Conservation (phyloP, 2,329 filamentous ascomycete genomes). For the Cladosporium velox region DNA sequence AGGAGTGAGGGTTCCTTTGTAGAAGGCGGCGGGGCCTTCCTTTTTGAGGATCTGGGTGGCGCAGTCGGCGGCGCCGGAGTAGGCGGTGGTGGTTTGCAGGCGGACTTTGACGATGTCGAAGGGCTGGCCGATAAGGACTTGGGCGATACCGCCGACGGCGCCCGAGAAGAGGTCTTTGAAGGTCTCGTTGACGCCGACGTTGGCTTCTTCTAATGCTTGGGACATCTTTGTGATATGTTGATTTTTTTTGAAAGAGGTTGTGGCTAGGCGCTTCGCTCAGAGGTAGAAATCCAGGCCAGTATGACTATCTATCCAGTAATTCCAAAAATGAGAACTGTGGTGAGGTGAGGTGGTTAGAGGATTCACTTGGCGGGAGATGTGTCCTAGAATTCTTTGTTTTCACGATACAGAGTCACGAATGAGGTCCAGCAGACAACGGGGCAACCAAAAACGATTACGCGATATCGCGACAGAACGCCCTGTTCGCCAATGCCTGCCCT, state of each 20-base stretch:
- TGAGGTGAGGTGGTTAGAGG: too few relatives aligned
- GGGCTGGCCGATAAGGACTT: conserved; percentile 81
- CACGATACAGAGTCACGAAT: not conserved
- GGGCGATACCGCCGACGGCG: conserved; percentile 86
- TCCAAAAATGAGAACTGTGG: not conserved
- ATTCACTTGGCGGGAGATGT: too few relatives aligned
- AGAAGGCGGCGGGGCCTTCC: conserved; percentile 90
- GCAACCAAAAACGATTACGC: conserved; percentile 2
- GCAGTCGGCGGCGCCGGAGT: conserved; percentile 76
- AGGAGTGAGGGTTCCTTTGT: conserved; percentile 95
- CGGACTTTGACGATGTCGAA: conserved; percentile 97
- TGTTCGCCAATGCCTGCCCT: conserved; percentile 15
- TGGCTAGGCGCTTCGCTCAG: not conserved
- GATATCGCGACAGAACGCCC: conserved; percentile 15
- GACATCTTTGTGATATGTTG: conserved; percentile 30
- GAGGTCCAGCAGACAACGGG: not conserved
- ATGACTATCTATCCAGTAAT: not conserved
- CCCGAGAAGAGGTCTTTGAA: conserved; percentile 90
- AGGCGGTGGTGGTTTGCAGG: conserved; percentile 82
- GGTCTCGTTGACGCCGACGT: conserved; percentile 47
- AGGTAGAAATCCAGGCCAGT: not conserved
- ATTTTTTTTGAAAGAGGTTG: not conserved
- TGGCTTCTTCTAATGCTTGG: conserved; percentile 43
- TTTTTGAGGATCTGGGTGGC: conserved; percentile 81
- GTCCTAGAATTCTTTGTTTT: too few relatives aligned